A percentile compares a stretch with the other conserved stretches of the same genome.
phyloP scores from a whole-genome alignment of 345 rosid species.

The Linum usitatissimum region DNA sequence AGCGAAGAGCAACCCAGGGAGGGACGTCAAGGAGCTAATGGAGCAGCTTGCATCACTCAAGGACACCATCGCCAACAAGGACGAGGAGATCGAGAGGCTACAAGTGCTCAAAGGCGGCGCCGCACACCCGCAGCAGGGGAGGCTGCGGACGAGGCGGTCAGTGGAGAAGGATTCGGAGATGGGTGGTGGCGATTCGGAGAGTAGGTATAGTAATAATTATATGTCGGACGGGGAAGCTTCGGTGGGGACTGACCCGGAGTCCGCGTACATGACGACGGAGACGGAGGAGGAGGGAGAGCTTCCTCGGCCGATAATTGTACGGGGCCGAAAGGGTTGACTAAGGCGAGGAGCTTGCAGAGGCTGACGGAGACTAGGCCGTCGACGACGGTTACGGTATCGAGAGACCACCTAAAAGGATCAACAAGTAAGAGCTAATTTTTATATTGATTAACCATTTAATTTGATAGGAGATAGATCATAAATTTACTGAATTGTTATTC shows the following conservation, averaged over 20 bases:
- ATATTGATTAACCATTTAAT: background rate
- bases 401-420: constrained; percentile 20
- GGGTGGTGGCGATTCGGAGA: constrained; percentile 20
- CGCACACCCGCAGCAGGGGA: constrained; percentile 12
- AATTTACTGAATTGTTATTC: too few relatives aligned
- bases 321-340: background rate
- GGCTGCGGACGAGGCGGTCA: constrained; percentile 20
- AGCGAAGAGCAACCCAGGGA: constrained; percentile 82
- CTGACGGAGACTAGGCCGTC: constrained; percentile 15
- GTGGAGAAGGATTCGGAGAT: constrained; percentile 10
- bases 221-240: constrained; percentile 36
- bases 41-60: constrained; percentile 86
- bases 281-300: constrained; percentile 16
- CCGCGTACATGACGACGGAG: constrained; percentile 25
- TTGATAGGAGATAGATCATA: too few relatives aligned
- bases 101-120: constrained; percentile 33
- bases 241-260: constrained; percentile 34
- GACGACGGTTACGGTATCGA: constrained; percentile 5
- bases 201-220: constrained; percentile 22
- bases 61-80: constrained; percentile 66
- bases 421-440: constrained; percentile 21
- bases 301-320: background rate
- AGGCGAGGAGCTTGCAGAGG: constrained; percentile 25
- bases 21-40: constrained; percentile 71
- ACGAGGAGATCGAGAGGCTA: constrained; percentile 78